These are phyloP conservation scores for Lactarius sp. DNA, from an alignment of 768 basidiomycete species.

Conservation along the genomic window DNA sequence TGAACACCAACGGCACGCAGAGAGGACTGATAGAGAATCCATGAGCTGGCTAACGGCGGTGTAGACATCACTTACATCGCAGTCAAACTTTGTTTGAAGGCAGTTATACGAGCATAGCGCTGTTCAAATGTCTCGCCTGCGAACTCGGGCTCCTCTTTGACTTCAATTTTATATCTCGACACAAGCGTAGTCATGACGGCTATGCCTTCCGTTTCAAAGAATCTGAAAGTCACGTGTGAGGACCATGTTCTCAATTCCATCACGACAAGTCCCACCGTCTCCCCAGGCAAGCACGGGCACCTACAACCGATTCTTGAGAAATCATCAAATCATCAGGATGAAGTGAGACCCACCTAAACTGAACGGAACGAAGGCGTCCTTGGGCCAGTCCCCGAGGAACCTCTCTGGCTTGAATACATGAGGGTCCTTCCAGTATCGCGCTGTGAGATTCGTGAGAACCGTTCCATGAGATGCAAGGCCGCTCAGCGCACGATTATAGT, in stretches of 20 bases:
- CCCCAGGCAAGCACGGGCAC: conserved; percentile 26
- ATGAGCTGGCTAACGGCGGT: no score
- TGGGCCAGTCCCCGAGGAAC: conserved; percentile 33
- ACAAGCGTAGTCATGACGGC: conserved; percentile 45
- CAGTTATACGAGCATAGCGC: conserved; percentile 30
- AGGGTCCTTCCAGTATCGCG: conserved; percentile 54
- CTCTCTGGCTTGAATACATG: conserved; percentile 40
- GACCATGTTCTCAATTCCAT: neutral
- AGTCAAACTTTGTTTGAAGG: neutral
- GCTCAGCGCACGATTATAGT: conserved; percentile 44
- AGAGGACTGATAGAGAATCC: conserved; percentile 9
- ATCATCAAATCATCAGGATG: neutral
- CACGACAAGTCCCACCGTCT: conserved; percentile 17
- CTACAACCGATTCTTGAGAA: neutral
- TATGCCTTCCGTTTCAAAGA: conserved; percentile 46
- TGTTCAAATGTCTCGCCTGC: conserved; percentile 41
- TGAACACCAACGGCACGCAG: conserved; percentile 25
- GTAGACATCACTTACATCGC: conserved; percentile 1
- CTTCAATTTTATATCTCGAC: conserved; percentile 40
- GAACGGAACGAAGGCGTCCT: conserved; percentile 35
- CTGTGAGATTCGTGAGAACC: conserved; percentile 29
- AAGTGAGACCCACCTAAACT: conserved; percentile 20
- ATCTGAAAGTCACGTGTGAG: conserved; percentile 30
- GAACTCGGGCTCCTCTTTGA: conserved; percentile 48
- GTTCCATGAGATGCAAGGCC: no score